These are phyloP conservation scores for Metschnikowia hibisci DNA, from an alignment of 805 yeast genomes.

Conservation along the genomic window DNA sequence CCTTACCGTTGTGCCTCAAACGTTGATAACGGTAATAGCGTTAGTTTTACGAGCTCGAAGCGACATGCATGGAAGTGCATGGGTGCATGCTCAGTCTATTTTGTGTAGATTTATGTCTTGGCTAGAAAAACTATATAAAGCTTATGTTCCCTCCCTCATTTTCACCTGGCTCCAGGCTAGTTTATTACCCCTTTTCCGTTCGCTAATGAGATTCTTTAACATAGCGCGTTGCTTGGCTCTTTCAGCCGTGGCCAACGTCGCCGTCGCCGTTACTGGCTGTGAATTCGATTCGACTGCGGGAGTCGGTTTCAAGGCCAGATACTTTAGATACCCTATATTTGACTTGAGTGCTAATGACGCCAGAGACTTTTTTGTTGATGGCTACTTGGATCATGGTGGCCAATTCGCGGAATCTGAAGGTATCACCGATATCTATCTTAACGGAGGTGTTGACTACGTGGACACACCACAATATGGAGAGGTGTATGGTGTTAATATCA, in stretches of 20 bases:
- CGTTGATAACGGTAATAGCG: no score
- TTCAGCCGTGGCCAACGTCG: not conserved
- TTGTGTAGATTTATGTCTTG: no score
- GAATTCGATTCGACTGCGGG: not conserved
- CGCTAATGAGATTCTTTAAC: not conserved
- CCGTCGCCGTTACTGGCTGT: not conserved
- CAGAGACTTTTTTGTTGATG: not conserved
- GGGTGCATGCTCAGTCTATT: no score
- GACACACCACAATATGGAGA: not conserved
- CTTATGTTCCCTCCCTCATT: not conserved
- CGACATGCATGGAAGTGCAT: no score
- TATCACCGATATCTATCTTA: not conserved
- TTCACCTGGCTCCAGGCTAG: not conserved
- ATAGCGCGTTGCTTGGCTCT: not conserved
- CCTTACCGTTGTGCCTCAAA: no score
- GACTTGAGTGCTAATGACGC: not conserved
- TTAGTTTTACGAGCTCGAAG: no score
- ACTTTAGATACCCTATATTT: not conserved
- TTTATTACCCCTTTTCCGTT: not conserved
- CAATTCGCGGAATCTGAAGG: not conserved
- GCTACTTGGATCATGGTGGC: not conserved
- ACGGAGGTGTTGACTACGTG: not conserved
- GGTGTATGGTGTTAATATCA: conserved; percentile 1
- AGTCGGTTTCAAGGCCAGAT: not conserved
- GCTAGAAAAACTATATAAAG: not conserved